These are phyloP conservation scores for Ophiostoma perfectum DNA, from an alignment of 2,329 filamentous ascomycete genomes.

Conservation along the genomic window DNA sequence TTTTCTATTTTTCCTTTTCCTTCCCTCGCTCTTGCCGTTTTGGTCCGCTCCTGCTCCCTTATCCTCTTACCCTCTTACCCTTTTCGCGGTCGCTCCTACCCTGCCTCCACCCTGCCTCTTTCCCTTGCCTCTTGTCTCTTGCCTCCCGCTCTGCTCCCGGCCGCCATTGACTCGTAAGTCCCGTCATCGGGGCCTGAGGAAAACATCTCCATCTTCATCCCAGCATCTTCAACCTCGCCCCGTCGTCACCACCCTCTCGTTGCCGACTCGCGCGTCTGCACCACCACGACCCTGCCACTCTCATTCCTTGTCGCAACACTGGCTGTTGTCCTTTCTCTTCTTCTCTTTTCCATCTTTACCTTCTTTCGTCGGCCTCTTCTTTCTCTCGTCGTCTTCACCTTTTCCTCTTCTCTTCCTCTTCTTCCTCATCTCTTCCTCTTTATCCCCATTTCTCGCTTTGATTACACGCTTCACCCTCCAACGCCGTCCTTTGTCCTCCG, in stretches of 20 bases:
- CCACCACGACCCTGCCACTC: neutral
- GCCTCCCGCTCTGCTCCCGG: neutral
- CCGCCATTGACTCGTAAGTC: neutral
- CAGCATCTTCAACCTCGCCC: neutral
- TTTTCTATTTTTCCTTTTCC: neutral
- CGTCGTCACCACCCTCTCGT: neutral
- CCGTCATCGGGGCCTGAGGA: neutral
- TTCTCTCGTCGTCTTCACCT: neutral
- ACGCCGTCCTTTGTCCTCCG: neutral
- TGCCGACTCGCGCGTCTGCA: too few relatives aligned
- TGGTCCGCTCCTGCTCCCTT: neutral
- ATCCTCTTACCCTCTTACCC: neutral
- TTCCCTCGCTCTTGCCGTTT: constrained; percentile 3
- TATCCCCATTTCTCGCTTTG: neutral
- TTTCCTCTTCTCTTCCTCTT: neutral
- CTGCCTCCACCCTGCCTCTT: neutral
- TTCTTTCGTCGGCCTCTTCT: neutral
- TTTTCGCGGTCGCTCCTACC: neutral
- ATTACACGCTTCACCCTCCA: neutral
- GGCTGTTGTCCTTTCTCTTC: neutral
- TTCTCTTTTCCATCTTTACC: neutral
- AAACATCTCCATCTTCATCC: neutral
- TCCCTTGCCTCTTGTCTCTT: too few relatives aligned
- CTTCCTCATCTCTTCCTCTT: neutral
- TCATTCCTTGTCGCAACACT: constrained; percentile 9